Evolutionary conservation across 2,329 filamentous ascomycete genomes (phyloP).

Genomic region (Fusarium buxicola): DNA sequence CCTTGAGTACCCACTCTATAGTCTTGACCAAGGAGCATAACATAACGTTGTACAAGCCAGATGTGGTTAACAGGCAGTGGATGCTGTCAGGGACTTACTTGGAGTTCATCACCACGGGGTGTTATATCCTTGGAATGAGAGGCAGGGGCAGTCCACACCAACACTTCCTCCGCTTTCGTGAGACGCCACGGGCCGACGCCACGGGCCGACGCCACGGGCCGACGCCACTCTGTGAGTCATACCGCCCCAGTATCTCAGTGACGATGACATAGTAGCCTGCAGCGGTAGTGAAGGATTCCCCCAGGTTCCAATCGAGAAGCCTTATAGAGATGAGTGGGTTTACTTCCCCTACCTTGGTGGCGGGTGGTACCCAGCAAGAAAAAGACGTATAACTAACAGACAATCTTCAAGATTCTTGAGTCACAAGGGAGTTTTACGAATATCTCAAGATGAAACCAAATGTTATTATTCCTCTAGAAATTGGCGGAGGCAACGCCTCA

Average conservation of each 20-base stretch:
- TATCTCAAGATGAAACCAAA: constrained; percentile 48
- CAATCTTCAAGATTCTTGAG: not conserved
- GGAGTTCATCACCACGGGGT: constrained; percentile 63
- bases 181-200: constrained; percentile 59
- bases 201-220: constrained; percentile 53
- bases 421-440: constrained; percentile 12
- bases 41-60: constrained; percentile 55
- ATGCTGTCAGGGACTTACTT: constrained; percentile 65
- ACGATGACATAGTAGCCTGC: constrained; percentile 60
- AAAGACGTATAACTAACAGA: too few species aligned
- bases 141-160: constrained; percentile 64
- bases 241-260: constrained; percentile 58
- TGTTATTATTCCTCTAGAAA: constrained; percentile 48
- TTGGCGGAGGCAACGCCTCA: constrained; percentile 66
- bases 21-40: constrained; percentile 45
- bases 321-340: constrained; percentile 47
- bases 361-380: too few species aligned
- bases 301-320: constrained; percentile 66
- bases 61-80: constrained; percentile 60
- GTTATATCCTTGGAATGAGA: constrained; percentile 67
- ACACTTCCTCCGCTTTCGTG: constrained; percentile 58
- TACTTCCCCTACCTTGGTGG: too few species aligned
- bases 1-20: constrained; percentile 10
- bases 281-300: constrained; percentile 68
- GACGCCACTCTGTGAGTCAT: constrained; percentile 63